phyloP scores from a whole-genome alignment of 1,139 yeast species.

The Scheffersomyces segobiensis region DNA sequence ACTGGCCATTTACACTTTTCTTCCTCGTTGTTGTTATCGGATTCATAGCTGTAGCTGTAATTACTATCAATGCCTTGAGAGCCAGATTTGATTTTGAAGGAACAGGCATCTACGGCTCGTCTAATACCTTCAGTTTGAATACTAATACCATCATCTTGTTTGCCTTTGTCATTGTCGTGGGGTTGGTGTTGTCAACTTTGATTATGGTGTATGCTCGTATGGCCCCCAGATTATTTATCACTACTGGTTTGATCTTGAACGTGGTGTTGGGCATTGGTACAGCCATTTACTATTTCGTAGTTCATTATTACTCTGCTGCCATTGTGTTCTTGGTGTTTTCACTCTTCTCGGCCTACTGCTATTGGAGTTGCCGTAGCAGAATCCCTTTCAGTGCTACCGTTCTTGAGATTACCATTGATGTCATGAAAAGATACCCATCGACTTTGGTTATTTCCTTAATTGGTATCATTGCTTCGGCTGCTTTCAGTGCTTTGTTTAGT shows the following conservation, averaged over 20 bases:
- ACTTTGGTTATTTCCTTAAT: slow-evolving; percentile 61
- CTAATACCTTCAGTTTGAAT: slow-evolving; percentile 60
- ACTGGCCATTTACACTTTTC: slow-evolving; percentile 68
- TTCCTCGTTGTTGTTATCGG: slow-evolving; percentile 65
- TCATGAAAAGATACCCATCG: slow-evolving; percentile 70
- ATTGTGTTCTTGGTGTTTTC: slow-evolving; percentile 70
- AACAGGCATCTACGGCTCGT: slow-evolving; percentile 60
- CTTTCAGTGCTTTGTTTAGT: slow-evolving; percentile 65
- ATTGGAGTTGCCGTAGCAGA: slow-evolving; percentile 70
- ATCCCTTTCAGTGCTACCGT: slow-evolving; percentile 77
- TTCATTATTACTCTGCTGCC: slow-evolving; percentile 74
- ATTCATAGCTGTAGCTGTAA: slow-evolving; percentile 69
- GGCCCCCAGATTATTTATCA: slow-evolving; percentile 69
- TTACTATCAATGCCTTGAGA: slow-evolving; percentile 66
- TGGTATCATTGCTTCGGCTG: slow-evolving; percentile 66
- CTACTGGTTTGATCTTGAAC: slow-evolving; percentile 67
- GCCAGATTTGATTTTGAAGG: slow-evolving; percentile 58
- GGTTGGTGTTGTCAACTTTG: slow-evolving; percentile 56
- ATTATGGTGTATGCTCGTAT: slow-evolving; percentile 63
- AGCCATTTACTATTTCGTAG: slow-evolving; percentile 66
- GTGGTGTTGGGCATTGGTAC: slow-evolving; percentile 73
- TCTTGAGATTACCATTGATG: slow-evolving; percentile 71
- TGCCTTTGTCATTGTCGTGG: slow-evolving; percentile 63
- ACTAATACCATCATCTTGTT: slow-evolving; percentile 74
- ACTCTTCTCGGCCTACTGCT: slow-evolving; percentile 64